Base-by-base conservation (phyloP, 306 rosid species). In the Trichosanthes truncata region DNA sequence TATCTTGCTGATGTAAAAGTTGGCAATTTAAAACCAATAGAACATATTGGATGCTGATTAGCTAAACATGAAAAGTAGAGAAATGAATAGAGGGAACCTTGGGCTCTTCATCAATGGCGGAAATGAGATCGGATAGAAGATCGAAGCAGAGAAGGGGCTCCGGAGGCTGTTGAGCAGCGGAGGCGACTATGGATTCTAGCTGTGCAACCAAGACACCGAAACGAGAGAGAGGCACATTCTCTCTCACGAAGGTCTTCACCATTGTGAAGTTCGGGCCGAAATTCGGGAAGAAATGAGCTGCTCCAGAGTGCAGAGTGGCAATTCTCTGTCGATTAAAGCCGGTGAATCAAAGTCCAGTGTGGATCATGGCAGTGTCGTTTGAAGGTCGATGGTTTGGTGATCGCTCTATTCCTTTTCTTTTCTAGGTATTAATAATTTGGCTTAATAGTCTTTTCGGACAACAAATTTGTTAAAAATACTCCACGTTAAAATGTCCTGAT, bases 71-170 rank as follows among this genome's bases (percentile, higher is more conserved):
- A n/a, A 82, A 52, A 57, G 48, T 8, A 20, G 80, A 72, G 8
- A 40, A 51, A 67, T 25, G 21, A 3, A 40, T 38, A 77, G 52
- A 68, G 65, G 15, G n/a, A 31, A 95, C 98, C 98, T 92, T 95
- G 38, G 91, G 81, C 87, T 93, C 97, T 78, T 89, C 93, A 14
- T 89, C 91, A 51, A 91, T 92, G 89, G 97, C 93, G 82, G 93
- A 85, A n/a, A 90, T 89, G 91, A 95, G 98, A 91, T 95, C 97
- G 81, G 98, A 95, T 59, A 95, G 93, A 80, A 95, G 97, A 89
- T 95, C 98, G 89, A 95, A 95, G 87, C 98, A 95, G 79, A 95
- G 97, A 53, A 95, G 91, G 8, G 97, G 93, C 71, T 95, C 97
- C 55, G 97, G 97, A 77, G 96, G 86, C 83, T 95, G 86, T 81